Evolutionary conservation across 2,329 filamentous ascomycete species (phyloP).

Genomic region (Lizonia empirigonia): DNA sequence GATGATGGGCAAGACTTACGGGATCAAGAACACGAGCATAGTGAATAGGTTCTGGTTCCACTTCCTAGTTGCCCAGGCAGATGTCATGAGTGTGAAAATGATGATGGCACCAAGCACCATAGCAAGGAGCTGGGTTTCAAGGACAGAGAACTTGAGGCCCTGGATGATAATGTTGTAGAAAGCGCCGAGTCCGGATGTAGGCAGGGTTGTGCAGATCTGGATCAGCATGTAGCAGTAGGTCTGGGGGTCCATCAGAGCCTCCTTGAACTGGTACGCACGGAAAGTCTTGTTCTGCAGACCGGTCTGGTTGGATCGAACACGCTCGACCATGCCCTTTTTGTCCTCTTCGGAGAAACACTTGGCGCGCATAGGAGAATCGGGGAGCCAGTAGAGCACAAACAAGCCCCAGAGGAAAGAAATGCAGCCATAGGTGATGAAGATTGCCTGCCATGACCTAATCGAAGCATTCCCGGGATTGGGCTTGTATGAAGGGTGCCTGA

Average conservation of each 20-base stretch:
- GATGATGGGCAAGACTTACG: slow-evolving; percentile 53
- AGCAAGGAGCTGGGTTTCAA: slow-evolving; percentile 74
- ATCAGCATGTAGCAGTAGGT: slow-evolving; percentile 63
- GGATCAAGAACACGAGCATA: slow-evolving; percentile 70
- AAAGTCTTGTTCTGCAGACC: slow-evolving; percentile 57
- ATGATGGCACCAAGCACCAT: slow-evolving; percentile 79
- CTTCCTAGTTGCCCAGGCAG: slow-evolving; percentile 71
- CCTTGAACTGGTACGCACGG: slow-evolving; percentile 59
- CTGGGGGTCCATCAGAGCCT: slow-evolving; percentile 69
- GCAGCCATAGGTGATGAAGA: slow-evolving; percentile 70
- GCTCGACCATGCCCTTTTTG: slow-evolving; percentile 61
- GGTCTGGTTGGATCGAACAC: slow-evolving; percentile 54
- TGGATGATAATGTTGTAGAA: slow-evolving; percentile 77
- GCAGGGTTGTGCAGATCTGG: slow-evolving; percentile 73
- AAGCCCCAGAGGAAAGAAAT: slow-evolving; percentile 68
- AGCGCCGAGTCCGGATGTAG: slow-evolving; percentile 72
- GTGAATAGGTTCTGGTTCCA: slow-evolving; percentile 70
- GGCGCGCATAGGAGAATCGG: slow-evolving; percentile 71
- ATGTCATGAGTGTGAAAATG: slow-evolving; percentile 70
- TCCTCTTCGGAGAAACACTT: slow-evolving; percentile 71
- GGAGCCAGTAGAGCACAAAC: slow-evolving; percentile 55
- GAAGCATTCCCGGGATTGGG: slow-evolving; percentile 47
- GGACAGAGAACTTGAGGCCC: slow-evolving; percentile 66
- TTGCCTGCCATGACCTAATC: slow-evolving; percentile 69
- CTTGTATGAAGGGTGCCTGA: slow-evolving; percentile 24